phyloP scores from a whole-genome alignment of 331 rosid species.

The Telfairia occidentalis region DNA sequence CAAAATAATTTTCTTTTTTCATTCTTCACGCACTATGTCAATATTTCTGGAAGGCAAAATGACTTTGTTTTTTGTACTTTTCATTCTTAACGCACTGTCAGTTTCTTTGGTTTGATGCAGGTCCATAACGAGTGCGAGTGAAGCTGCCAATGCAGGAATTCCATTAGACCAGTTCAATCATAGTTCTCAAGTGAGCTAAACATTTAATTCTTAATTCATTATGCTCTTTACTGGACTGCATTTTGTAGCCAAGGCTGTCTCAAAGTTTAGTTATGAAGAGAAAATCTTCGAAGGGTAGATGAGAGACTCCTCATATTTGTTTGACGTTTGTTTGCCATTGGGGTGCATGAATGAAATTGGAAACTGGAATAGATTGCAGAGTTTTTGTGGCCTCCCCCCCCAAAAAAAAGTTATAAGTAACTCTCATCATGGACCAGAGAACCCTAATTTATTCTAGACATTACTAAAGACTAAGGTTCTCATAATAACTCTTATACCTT shows the following conservation, averaged over 20 bases:
- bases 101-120: constrained; percentile 32
- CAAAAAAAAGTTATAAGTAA: neutral
- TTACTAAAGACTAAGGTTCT: neutral
- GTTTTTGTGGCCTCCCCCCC: neutral
- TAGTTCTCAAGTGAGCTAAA: constrained; percentile 52
- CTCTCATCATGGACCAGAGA: neutral
- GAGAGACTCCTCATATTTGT: neutral
- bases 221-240: constrained; percentile 6
- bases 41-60: neutral
- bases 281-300: neutral
- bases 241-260: neutral
- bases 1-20: neutral
- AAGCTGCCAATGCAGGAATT: constrained; percentile 89
- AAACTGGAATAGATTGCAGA: neutral
- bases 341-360: neutral
- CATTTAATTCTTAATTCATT: constrained; percentile 19
- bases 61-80: neutral
- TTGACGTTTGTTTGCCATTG: neutral
- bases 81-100: neutral
- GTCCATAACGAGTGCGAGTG: constrained; percentile 71
- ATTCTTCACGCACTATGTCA: neutral
- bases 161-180: constrained; percentile 53
- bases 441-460: neutral
- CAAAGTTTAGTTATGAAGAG: neutral
- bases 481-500: neutral